Percentiles rank a stretch among this genome's conserved stretches.
These are phyloP conservation scores for Cercis canadensis DNA, from an alignment of 306 rosid species.

Conservation along the genomic window DNA sequence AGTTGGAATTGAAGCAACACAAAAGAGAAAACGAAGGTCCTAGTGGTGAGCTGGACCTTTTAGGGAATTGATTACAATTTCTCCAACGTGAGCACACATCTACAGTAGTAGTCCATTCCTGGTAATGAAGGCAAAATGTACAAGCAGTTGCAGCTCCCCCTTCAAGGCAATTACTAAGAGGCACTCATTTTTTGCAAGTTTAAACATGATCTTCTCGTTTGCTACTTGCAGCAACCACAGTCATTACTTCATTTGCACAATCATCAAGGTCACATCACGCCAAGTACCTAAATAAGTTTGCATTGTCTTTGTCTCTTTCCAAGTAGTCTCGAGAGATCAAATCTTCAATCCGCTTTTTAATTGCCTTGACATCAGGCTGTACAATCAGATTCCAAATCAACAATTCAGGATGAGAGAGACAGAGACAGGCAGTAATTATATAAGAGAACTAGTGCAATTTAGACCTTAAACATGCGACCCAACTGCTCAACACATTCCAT, in stretches of 20 bases:
- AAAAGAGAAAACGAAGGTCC: slow-evolving; percentile 32
- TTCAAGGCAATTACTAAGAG: slow-evolving; percentile 40
- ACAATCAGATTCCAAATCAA: slow-evolving; percentile 14
- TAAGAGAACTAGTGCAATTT: slow-evolving; percentile 14
- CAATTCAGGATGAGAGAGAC: slow-evolving; percentile 19
- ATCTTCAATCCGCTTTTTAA: slow-evolving; percentile 94
- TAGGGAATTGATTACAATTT: slow-evolving; percentile 53
- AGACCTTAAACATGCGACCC: slow-evolving; percentile 94
- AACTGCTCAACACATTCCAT: slow-evolving; percentile 94
- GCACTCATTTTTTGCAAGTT: slow-evolving; percentile 38
- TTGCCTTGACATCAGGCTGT: slow-evolving; percentile 94
- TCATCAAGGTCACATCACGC: slow-evolving; percentile 58
- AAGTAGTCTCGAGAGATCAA: slow-evolving; percentile 94
- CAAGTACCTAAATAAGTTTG: slow-evolving; percentile 82
- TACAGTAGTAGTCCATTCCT: slow-evolving; percentile 44
- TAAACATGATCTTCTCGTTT: slow-evolving; percentile 32
- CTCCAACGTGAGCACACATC: slow-evolving; percentile 47
- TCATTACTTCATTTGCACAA: slow-evolving; percentile 31
- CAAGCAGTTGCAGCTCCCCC: slow-evolving; percentile 48
- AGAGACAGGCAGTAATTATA: slow-evolving; percentile 2
- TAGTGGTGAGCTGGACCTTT: slow-evolving; percentile 40
- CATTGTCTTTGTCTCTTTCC: slow-evolving; percentile 93
- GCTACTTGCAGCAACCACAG: slow-evolving; percentile 38
- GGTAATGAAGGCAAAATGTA: slow-evolving; percentile 54
- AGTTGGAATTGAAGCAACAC: slow-evolving; percentile 36